Conservation (phyloP, 2,329 filamentous ascomycete genomes). For the Lachnellula occidentalis region DNA sequence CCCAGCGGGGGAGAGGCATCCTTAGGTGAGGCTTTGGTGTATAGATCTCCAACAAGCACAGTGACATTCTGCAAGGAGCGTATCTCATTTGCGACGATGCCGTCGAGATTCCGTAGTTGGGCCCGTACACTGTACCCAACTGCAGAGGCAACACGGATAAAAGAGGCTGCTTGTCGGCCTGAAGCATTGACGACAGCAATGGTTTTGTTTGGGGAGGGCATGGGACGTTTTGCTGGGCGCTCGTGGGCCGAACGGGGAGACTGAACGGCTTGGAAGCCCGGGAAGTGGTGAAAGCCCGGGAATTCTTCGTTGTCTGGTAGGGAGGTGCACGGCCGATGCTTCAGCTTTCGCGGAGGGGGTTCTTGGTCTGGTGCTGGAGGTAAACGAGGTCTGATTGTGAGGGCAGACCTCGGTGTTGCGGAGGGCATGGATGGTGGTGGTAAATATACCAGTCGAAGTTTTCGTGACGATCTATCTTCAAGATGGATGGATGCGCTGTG, state of each 20-base stretch:
- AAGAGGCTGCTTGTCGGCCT: slow-evolving; percentile 89
- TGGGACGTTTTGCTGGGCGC: slow-evolving; percentile 29
- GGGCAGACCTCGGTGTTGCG: slow-evolving; percentile 23
- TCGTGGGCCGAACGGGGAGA: slow-evolving; percentile 10
- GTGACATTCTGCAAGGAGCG: slow-evolving; percentile 71
- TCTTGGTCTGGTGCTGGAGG: slow-evolving; percentile 9
- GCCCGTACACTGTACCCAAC: slow-evolving; percentile 91
- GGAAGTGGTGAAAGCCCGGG: slow-evolving; percentile 11
- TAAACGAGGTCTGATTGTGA: slow-evolving; percentile 25
- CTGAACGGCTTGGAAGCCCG: slow-evolving; percentile 14
- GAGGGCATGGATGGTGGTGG: slow-evolving; percentile 24
- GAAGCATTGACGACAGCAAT: slow-evolving; percentile 94
- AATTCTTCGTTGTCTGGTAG: slow-evolving; percentile 16
- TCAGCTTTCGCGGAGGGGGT: slow-evolving; percentile 19
- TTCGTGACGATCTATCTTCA: too few species aligned
- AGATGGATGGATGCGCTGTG: too few species aligned
- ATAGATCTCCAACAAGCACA: slow-evolving; percentile 59
- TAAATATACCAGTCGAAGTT: not conserved
- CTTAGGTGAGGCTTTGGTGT: slow-evolving; percentile 45
- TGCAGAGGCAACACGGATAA: slow-evolving; percentile 89
- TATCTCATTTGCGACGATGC: slow-evolving; percentile 84
- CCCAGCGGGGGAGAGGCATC: slow-evolving; percentile 49
- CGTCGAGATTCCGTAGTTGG: slow-evolving; percentile 81
- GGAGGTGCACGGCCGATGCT: slow-evolving; percentile 27
- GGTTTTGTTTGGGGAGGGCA: slow-evolving; percentile 40